Evolutionary conservation across 805 yeast species (phyloP).

Genomic region (Jamesozyma jinghongensis): DNA sequence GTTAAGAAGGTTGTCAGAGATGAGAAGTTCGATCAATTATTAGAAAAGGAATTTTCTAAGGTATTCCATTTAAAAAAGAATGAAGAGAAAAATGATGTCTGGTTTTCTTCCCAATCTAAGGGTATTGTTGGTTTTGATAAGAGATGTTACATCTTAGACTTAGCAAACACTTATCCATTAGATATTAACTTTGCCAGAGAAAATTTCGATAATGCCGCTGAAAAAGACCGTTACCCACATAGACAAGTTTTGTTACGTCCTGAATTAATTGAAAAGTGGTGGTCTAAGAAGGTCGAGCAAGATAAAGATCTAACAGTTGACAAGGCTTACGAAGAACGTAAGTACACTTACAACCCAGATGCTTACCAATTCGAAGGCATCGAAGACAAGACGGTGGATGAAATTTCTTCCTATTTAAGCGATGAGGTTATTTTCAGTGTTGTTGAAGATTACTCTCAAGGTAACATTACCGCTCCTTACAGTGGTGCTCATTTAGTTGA

Average conservation of each 20-base stretch:
- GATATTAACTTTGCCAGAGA: constrained; percentile 69
- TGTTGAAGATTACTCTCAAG: constrained; percentile 35
- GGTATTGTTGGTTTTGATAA: constrained; percentile 82
- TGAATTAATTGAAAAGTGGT: constrained; percentile 90
- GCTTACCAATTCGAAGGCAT: constrained; percentile 44
- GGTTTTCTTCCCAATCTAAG: constrained; percentile 69
- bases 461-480: constrained; percentile 52
- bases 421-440: constrained; percentile 55
- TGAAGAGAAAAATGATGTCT: constrained; percentile 34
- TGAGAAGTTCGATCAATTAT: constrained; percentile 43
- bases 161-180: constrained; percentile 74
- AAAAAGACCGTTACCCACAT: constrained; percentile 66
- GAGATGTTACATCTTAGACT: constrained; percentile 73
- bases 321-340: constrained; percentile 32
- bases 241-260: constrained; percentile 68
- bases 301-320: constrained; percentile 22
- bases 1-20: constrained; percentile 41
- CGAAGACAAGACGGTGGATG: constrained; percentile 45
- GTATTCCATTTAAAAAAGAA: constrained; percentile 62
- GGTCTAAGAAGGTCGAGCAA: constrained; percentile 54
- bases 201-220: constrained; percentile 35
- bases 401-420: constrained; percentile 55
- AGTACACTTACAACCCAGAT: constrained; percentile 70
- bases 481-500: constrained; percentile 72
- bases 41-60: constrained; percentile 52